Percentiles rank a stretch among this genome's conserved stretches.
Evolutionary conservation across 1,139 yeast genomes (phyloP).

Genomic region (Saccharomycopsis hybrid): DNA sequence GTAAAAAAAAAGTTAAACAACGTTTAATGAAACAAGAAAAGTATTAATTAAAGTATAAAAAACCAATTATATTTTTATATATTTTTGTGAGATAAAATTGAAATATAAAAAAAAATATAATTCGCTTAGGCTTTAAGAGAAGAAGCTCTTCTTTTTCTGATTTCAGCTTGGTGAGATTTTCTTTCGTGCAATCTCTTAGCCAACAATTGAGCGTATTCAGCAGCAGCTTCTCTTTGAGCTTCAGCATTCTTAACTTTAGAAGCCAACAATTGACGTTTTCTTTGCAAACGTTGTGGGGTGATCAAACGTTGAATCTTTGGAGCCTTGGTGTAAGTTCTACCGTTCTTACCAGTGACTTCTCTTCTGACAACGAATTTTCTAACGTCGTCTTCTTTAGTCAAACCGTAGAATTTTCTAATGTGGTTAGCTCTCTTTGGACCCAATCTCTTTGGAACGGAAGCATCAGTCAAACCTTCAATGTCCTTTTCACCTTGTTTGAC

Average conservation of each 20-base stretch:
- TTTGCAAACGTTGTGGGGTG: conserved; percentile 98
- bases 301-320: conserved; percentile 99
- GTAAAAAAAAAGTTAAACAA: too few species aligned
- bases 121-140: conserved; percentile 73
- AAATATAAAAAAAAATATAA: neutral
- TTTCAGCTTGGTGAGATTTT: conserved; percentile 90
- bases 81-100: too few species aligned
- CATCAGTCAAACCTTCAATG: conserved; percentile 92
- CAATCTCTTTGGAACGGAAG: conserved; percentile 87
- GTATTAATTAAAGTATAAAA: too few species aligned
- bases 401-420: conserved; percentile 90
- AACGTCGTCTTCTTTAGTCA: conserved; percentile 90
- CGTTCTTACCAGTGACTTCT: conserved; percentile 90
- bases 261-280: conserved; percentile 96
- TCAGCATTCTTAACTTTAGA: conserved; percentile 95
- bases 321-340: conserved; percentile 98
- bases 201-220: conserved; percentile 98
- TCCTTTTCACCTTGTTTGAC: conserved; percentile 97
- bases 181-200: conserved; percentile 98
- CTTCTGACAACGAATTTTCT: conserved; percentile 96
- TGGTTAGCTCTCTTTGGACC: conserved; percentile 96
- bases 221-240: conserved; percentile 99
- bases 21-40: too few species aligned
- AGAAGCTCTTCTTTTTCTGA: conserved; percentile 99
- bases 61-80: too few species aligned